Evolutionary conservation across 805 yeast species (phyloP), one percentile per base, ranked within the genome.

Genomic region (baker's yeast (Saccharomyces cerevisiae)): DNA sequence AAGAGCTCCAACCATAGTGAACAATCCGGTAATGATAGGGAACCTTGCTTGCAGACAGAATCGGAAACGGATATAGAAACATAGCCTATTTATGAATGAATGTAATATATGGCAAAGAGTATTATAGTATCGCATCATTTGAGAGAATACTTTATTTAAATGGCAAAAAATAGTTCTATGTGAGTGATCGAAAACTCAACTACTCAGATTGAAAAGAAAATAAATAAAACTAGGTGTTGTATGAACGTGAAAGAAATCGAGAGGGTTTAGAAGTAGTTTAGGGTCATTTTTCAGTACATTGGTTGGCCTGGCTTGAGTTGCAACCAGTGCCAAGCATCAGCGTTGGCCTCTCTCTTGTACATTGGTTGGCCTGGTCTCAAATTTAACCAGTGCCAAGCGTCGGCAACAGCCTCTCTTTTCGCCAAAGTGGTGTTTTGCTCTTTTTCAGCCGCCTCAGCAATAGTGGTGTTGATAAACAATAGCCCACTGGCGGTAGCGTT

Each of bases 381-480:
- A 2, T 49, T 47, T 17, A 59, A 43, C 62, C 66, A 62, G 32
- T 57, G 55, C 57, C 61, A 56, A 14, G 61, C 59, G 2, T 56
- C 62, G 3, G 69, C 65, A 21, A 56, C 53, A 9, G 71, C 69
- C 4, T 67, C 70, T 58, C 72, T 63, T 59, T 67, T 63, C 36
- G 53, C 47, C 55, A 62, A 52, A 49, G 51, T 29, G 48, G 49
- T 14, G 52, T 52, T 48, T 49, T 57, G 54, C 55, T 57, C 43
- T 13, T n/a, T 51, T 47, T 52, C 31, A 46, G 71, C 70, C 48
- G 53, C 57, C 11, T 58, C 59, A n/a, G 59, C 57, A 49, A 69
- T 62, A 6, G 71, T 69, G 9, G 71, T 58, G 58, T 69, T 69
- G 31, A 68, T 60, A 48, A 69, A 63, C 46, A 69, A 49, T 10